Evolutionary conservation across 805 yeast species (phyloP), one percentile per base, ranked within the genome.

Genomic region (Schwanniomyces pseudopolymorphus): DNA sequence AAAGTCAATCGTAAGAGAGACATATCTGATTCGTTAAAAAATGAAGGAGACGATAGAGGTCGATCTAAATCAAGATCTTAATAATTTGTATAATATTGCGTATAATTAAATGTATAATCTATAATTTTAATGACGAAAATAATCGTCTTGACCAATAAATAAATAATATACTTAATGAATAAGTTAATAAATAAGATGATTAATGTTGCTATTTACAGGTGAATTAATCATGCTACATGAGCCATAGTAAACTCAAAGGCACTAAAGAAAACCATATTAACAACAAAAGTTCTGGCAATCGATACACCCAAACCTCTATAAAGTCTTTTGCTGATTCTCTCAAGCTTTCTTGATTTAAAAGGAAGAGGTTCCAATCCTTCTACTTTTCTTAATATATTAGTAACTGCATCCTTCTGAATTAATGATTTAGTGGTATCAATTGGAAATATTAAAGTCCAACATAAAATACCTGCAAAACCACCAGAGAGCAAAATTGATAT

Each of bases 281-380:
- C 85, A 45, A 85, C 56, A 43, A 89, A 79, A 0, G 94, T 83
- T 49, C 96, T 74, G 8, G 83, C 69, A 22, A 86, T 69, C 10
- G 91, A 84, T 22, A 89, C 87, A 1, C 89, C 88, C 38, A 89
- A 68, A 0, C 96, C 96, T 43, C 89, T 72, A 64, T 87, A 89
- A 77, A 85, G 74, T 24, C 78, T 69, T 42, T 78, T 68, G 10
- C 53, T 50, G 40, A 74, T 66, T 14, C 53, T 56, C 45, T 69
- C 61, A 46, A 63, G 57, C 49, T 72, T 68, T 33, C 69, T 48
- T 3, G 43, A 19, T 40, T 54, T 58, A 7, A 50, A 51, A 8
- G 75, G 75, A 35, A 70, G 53, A 55, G 77, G 74, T 33, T 69
- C 62, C 40, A 75, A 56, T 31, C 85, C 77, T 47, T 77, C 70